These are phyloP conservation scores for Colletotrichum incanum DNA, from an alignment of 2,329 filamentous ascomycete genomes.

Conservation along the genomic window DNA sequence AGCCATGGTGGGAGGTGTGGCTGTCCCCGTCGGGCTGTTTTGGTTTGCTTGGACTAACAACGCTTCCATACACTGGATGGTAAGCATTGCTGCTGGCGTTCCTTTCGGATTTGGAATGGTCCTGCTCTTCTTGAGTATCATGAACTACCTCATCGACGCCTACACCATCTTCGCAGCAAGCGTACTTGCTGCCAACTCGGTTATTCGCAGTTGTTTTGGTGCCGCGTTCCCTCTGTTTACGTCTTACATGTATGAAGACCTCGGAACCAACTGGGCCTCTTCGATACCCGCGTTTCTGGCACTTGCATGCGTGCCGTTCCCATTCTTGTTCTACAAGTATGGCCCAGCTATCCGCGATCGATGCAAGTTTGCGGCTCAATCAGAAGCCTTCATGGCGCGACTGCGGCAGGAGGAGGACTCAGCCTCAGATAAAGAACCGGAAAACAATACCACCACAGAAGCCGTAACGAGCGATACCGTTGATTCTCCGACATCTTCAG, in stretches of 20 bases:
- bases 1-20: slow-evolving; percentile 67
- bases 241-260: slow-evolving; percentile 67
- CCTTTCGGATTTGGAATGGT: slow-evolving; percentile 58
- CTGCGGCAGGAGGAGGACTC: slow-evolving; percentile 51
- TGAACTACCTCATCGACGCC: slow-evolving; percentile 70
- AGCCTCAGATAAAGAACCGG: slow-evolving; percentile 19
- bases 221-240: slow-evolving; percentile 83
- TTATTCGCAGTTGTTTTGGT: slow-evolving; percentile 80
- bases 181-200: slow-evolving; percentile 79
- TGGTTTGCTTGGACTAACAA: slow-evolving; percentile 72
- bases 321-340: slow-evolving; percentile 83
- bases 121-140: slow-evolving; percentile 68
- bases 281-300: slow-evolving; percentile 82
- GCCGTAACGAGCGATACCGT: neutral
- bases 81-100: slow-evolving; percentile 55
- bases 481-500: slow-evolving; percentile 1
- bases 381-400: slow-evolving; percentile 71
- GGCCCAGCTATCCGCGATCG: slow-evolving; percentile 66
- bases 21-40: slow-evolving; percentile 69
- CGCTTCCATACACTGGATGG: slow-evolving; percentile 64
- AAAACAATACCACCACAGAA: slow-evolving; percentile 40
- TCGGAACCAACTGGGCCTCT: slow-evolving; percentile 83
- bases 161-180: slow-evolving; percentile 83
- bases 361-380: slow-evolving; percentile 71
- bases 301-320: slow-evolving; percentile 79